A percentile compares a stretch with the other conserved stretches of the same genome.
Evolutionary conservation across 108 stramenopile species (phyloP).

Genomic region (Nitzschia sp.): DNA sequence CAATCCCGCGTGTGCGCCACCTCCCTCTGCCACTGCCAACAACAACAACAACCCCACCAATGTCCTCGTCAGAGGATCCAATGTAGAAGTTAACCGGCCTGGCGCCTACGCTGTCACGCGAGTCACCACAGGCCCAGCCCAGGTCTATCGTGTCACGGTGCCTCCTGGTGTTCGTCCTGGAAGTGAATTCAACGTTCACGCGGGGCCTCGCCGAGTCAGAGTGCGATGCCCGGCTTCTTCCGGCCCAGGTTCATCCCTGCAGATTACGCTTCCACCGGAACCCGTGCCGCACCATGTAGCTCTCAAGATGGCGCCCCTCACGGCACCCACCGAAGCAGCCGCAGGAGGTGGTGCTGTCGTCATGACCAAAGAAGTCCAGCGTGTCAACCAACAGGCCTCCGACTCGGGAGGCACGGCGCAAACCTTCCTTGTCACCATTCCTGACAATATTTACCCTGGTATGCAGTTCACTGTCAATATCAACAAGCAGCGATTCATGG

Average conservation of each 20-base stretch:
- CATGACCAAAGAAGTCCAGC: conserved; percentile 61
- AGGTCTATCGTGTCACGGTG: conserved; percentile 81
- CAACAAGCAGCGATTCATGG: conserved; percentile 79
- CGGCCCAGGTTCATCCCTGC: conserved; percentile 73
- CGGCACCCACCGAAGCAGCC: conserved; percentile 35
- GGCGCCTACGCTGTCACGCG: conserved; percentile 66
- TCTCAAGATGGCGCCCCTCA: conserved; percentile 62
- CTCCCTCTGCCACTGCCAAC: conserved; percentile 2
- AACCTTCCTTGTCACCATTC: conserved; percentile 83
- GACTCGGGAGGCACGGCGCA: conserved; percentile 48
- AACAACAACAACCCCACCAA: not conserved
- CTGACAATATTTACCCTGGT: conserved; percentile 69
- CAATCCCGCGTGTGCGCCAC: not conserved
- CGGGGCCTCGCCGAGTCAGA: conserved; percentile 60
- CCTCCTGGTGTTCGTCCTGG: conserved; percentile 69
- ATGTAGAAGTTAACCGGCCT: conserved; percentile 26
- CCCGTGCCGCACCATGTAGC: conserved; percentile 46
- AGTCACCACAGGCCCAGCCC: conserved; percentile 57
- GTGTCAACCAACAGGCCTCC: conserved; percentile 43
- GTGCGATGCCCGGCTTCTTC: conserved; percentile 76
- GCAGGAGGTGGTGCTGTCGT: conserved; percentile 57
- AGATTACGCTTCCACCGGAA: conserved; percentile 82
- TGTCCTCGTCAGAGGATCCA: conserved; percentile 16
- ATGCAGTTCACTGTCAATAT: conserved; percentile 83
- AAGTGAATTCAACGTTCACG: conserved; percentile 76